A percentile compares a stretch with the other conserved stretches of the same genome.
phyloP scores from a whole-genome alignment of 495 filamentous ascomycete genomes.

The Aspergillus indologenus region DNA sequence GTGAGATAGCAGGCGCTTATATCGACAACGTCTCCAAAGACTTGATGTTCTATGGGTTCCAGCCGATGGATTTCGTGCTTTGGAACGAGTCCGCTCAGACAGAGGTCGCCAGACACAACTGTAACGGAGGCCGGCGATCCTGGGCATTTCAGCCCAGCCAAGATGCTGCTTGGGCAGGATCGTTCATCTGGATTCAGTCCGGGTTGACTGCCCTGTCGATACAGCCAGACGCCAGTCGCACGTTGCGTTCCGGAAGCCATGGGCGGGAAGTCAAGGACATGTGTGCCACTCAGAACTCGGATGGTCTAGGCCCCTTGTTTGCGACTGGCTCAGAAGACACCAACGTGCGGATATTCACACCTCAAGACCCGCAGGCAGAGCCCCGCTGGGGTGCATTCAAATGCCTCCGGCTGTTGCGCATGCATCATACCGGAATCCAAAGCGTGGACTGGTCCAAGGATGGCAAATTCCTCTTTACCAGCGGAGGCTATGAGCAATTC shows the following conservation, averaged over 20 bases:
- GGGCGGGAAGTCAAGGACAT: constrained; percentile 84
- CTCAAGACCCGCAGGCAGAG: constrained; percentile 16
- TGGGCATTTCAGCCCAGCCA: constrained; percentile 54
- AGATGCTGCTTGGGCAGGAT: constrained; percentile 24
- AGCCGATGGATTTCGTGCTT: constrained; percentile 69
- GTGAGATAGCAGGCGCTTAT: constrained; percentile 65
- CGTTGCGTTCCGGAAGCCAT: constrained; percentile 69
- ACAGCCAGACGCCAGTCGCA: constrained; percentile 39
- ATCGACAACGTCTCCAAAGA: constrained; percentile 45
- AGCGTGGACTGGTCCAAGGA: constrained; percentile 67
- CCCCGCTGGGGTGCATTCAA: constrained; percentile 37
- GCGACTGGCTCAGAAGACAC: constrained; percentile 94
- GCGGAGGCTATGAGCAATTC: constrained; percentile 83
- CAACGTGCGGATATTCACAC: constrained; percentile 58
- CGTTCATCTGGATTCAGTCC: constrained; percentile 54
- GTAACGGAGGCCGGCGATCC: constrained; percentile 76
- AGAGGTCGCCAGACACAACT: constrained; percentile 67
- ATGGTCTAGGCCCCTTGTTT: constrained; percentile 35
- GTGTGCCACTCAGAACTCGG: constrained; percentile 42
- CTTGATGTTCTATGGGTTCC: constrained; percentile 77
- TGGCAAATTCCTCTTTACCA: constrained; percentile 72
- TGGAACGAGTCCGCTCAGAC: constrained; percentile 68
- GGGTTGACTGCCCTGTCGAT: constrained; percentile 49
- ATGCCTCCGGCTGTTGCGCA: constrained; percentile 62
- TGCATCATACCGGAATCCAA: constrained; percentile 81